Evolutionary conservation across 345 rosid species (phyloP).

Genomic region (Citrus cavaleriei): DNA sequence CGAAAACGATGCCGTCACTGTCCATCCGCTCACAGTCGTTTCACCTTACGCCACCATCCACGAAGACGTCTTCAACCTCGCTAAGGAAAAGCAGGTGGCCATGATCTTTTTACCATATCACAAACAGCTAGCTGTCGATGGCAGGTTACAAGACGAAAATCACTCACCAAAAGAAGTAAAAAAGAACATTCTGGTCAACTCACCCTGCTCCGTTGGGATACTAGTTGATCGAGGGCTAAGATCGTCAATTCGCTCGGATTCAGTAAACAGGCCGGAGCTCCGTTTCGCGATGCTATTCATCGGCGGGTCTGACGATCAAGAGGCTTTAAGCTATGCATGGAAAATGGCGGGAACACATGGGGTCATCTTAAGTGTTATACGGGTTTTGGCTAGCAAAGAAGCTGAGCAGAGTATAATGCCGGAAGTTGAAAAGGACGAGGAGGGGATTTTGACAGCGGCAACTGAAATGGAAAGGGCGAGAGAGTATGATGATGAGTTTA

Average conservation of each 20-base stretch:
- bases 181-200: constrained; percentile 4
- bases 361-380: constrained; percentile 11
- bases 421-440: background rate
- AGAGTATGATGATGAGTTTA: constrained; percentile 7
- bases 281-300: constrained; percentile 23
- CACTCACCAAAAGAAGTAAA: constrained; percentile 4
- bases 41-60: constrained; percentile 34
- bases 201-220: constrained; percentile 33
- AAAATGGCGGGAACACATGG: constrained; percentile 15
- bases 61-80: constrained; percentile 25
- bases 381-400: constrained; percentile 14
- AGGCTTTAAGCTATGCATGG: constrained; percentile 28
- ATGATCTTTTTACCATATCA: constrained; percentile 30
- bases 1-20: background rate
- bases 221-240: constrained; percentile 28
- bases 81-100: constrained; percentile 25
- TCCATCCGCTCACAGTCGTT: constrained; percentile 24
- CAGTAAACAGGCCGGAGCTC: background rate
- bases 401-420: background rate
- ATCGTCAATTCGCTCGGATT: background rate
- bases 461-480: background rate
- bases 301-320: constrained; percentile 28
- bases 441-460: background rate
- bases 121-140: constrained; percentile 10
- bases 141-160: constrained; percentile 10